A percentile compares a stretch with the other conserved stretches of the same genome.
phyloP scores from a whole-genome alignment of 306 rosid genomes.

The Glycine tomentella region DNA sequence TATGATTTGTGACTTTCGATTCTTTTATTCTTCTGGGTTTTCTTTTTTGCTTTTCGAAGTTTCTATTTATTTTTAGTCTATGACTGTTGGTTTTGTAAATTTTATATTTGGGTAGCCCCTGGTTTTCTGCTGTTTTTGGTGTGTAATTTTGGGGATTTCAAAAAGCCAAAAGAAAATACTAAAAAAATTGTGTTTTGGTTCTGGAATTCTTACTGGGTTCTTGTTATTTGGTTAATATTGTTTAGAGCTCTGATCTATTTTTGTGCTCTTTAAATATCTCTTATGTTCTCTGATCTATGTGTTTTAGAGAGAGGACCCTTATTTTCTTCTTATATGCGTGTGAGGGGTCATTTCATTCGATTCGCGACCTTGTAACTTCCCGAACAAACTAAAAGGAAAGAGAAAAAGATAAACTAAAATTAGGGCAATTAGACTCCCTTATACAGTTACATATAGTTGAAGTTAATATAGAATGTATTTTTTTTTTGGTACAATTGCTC shows the following conservation, averaged over 20 bases:
- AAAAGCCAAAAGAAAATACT: background rate
- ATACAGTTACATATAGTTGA: background rate
- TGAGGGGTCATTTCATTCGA: slow-evolving; percentile 27
- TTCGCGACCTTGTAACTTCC: slow-evolving; percentile 17
- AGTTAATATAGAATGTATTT: slow-evolving; percentile 1
- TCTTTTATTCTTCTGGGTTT: background rate
- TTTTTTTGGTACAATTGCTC: slow-evolving; percentile 40
- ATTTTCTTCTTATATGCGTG: slow-evolving; percentile 7
- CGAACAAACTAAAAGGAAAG: background rate
- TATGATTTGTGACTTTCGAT: slow-evolving; percentile 13
- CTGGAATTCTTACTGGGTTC: slow-evolving; percentile 9
- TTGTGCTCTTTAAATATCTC: slow-evolving; percentile 40
- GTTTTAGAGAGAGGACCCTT: slow-evolving; percentile 35
- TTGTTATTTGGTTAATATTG: slow-evolving; percentile 2
- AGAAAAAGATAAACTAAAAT: background rate
- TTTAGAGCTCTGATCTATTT: slow-evolving; percentile 50
- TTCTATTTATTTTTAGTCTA: slow-evolving; percentile 29
- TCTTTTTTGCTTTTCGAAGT: slow-evolving; percentile 25
- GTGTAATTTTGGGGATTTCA: slow-evolving; percentile 23
- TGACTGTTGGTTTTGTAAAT: slow-evolving; percentile 26
- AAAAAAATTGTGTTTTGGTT: background rate
- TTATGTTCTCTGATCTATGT: slow-evolving; percentile 19
- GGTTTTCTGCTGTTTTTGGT: slow-evolving; percentile 8
- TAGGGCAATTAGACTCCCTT: slow-evolving; percentile 42
- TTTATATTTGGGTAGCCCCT: background rate